Base-by-base conservation (phyloP, 345 rosid genomes). In the Pistacia integerrima region DNA sequence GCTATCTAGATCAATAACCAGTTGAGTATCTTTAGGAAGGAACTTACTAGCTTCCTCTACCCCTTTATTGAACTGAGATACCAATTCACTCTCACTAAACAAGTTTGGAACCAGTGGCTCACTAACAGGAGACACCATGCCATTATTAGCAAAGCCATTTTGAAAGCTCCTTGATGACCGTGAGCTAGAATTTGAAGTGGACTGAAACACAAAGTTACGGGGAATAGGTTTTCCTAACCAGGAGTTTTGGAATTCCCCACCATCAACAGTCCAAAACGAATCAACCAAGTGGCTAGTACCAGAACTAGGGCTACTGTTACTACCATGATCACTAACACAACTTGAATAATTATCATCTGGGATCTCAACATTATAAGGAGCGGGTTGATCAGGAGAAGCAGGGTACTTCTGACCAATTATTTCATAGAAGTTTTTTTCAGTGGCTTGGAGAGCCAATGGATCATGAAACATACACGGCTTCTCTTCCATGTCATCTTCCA, bases 1-100 rank as follows among this genome's bases (percentile, higher is more conserved):
- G 7, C 25, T 78, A 41, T 83, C 90, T 46, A 88, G 70, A 76
- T 90, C 88, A 36, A 86, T 74, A 46, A 85, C 77, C 73, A 89
- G 76, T 68, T 81, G 84, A 74, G 74, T 77, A 56, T 65, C 67
- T 52, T 77, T 86, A 38, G 95, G 95, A 76, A 93, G 92, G 82
- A 93, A 93, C 79, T 87, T 89, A 69, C 84, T 88, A 11, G 98
- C 97, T 85, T 93, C 98, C 79, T 91, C 94, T 5, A 85, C 60
- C 5, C 97, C 97, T 78, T 81, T 90, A 68, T 77, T 84, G 64
- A 89, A 93, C 79, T 88, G 97, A 82, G 88, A 78, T n/a, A 78
- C 51, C 33, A 83, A 83, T 14, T 87, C 82, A 11, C 58, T 70
- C 55, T 86, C 81, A 49, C 73, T 81, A 17, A 80, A 86, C 81